Percentiles rank a stretch among this genome's conserved stretches.
These are phyloP conservation scores for Nigrospora osmanthi DNA, from an alignment of 2,329 filamentous ascomycete species.

Conservation along the genomic window DNA sequence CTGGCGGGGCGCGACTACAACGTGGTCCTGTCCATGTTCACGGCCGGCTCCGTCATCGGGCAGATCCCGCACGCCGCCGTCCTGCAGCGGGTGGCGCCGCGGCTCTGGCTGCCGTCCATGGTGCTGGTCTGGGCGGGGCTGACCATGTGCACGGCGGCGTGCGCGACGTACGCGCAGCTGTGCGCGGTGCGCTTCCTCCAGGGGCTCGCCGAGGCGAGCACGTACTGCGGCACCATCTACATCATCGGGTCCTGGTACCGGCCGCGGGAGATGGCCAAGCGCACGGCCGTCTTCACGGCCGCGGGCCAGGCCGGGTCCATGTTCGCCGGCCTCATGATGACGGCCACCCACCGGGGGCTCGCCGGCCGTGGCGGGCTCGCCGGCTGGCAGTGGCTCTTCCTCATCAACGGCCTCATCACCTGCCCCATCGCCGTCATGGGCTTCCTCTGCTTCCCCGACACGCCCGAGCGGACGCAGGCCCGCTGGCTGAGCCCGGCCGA, in stretches of 20 bases:
- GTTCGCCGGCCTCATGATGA: constrained; percentile 48
- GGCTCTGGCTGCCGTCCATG: constrained; percentile 38
- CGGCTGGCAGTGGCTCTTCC: constrained; percentile 34
- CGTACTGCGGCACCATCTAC: constrained; percentile 39
- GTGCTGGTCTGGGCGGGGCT: constrained; percentile 38
- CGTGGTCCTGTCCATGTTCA: constrained; percentile 23
- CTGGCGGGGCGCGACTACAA: constrained; percentile 30
- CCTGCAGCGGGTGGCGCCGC: constrained; percentile 38
- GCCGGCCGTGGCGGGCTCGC: constrained; percentile 32
- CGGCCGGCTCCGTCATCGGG: constrained; percentile 24
- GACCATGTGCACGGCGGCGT: constrained; percentile 23
- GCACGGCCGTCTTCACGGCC: constrained; percentile 43
- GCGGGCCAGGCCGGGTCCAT: constrained; percentile 43
- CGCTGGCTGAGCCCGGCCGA: constrained; percentile 24
- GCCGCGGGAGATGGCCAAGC: constrained; percentile 40
- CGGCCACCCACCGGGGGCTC: constrained; percentile 27
- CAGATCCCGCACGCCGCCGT: constrained; percentile 35
- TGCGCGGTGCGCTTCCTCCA: constrained; percentile 33
- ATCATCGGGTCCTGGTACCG: constrained; percentile 48
- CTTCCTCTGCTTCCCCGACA: constrained; percentile 33
- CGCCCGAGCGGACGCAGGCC: constrained; percentile 30
- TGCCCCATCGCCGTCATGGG: constrained; percentile 38
- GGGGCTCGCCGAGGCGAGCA: constrained; percentile 37
- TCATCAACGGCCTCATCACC: constrained; percentile 38
- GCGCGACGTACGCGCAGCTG: constrained; percentile 17